These are phyloP conservation scores for Saccharomycopsis phalli DNA, from an alignment of 1,139 yeast genomes.

Conservation along the genomic window DNA sequence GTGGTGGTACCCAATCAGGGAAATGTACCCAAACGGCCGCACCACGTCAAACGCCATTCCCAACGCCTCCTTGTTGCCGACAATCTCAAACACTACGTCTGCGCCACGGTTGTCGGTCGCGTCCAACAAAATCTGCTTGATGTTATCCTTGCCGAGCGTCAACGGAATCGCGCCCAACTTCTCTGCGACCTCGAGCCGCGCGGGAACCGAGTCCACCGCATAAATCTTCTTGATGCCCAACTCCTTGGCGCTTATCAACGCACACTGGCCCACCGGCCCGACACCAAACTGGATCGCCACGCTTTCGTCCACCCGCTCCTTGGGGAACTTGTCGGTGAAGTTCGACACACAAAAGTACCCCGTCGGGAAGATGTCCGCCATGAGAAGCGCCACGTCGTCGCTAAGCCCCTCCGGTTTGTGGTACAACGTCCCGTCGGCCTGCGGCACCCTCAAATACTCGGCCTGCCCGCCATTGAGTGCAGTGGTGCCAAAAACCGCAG, in stretches of 20 bases:
- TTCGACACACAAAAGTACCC: conserved; percentile 54
- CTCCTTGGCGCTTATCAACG: conserved; percentile 37
- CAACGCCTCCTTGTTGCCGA: conserved; percentile 45
- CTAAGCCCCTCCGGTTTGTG: conserved; percentile 33
- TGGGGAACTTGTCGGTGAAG: conserved; percentile 32
- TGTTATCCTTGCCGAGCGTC: conserved; percentile 28
- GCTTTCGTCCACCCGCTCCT: conserved; percentile 24
- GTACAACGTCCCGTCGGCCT: conserved; percentile 43
- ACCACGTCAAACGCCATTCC: conserved; percentile 44
- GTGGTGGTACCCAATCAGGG: conserved; percentile 57
- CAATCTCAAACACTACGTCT: conserved; percentile 52
- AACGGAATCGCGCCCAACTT: conserved; percentile 41
- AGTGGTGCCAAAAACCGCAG: conserved; percentile 47
- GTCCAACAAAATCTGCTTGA: conserved; percentile 26
- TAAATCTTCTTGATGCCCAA: conserved; percentile 40
- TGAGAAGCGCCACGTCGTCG: conserved; percentile 43
- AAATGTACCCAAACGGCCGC: conserved; percentile 50
- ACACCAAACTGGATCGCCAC: conserved; percentile 47
- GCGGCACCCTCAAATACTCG: conserved; percentile 49
- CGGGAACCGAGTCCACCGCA: conserved; percentile 43
- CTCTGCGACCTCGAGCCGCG: conserved; percentile 38
- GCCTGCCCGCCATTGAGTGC: conserved; percentile 55
- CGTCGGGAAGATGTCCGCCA: conserved; percentile 63
- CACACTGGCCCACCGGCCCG: conserved; percentile 61
- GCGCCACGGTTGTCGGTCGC: conserved; percentile 40